Evolutionary conservation across 2,329 filamentous ascomycete genomes (phyloP).

Genomic region (Camptophora hylomeconis): DNA sequence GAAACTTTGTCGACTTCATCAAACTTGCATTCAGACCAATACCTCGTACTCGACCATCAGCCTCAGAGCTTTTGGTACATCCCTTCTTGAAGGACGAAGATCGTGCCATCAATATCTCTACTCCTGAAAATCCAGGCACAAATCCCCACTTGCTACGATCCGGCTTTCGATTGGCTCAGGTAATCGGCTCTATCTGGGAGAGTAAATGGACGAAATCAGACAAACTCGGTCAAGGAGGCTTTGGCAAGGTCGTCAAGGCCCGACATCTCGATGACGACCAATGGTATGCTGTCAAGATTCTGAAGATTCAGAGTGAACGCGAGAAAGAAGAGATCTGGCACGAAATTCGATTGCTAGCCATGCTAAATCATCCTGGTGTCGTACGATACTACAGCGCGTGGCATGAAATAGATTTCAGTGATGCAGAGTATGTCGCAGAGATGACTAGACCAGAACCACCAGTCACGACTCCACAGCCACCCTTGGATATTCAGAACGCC

Average conservation of each 20-base stretch:
- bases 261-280: constrained; percentile 87
- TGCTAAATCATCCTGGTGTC: constrained; percentile 75
- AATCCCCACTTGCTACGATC: neutral
- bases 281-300: constrained; percentile 94
- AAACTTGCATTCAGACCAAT: constrained; percentile 75
- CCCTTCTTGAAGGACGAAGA: constrained; percentile 12
- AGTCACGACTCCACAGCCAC: too few species aligned
- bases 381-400: constrained; percentile 93
- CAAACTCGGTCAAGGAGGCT: constrained; percentile 80
- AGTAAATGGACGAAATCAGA: constrained; percentile 88
- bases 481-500: too few species aligned
- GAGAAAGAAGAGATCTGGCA: constrained; percentile 53
- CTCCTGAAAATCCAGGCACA: neutral
- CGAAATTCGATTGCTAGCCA: constrained; percentile 79
- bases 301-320: constrained; percentile 65
- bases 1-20: constrained; percentile 72
- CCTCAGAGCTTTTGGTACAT: constrained; percentile 50
- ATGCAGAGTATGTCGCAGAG: too few species aligned
- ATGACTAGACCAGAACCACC: too few species aligned
- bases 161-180: too few species aligned
- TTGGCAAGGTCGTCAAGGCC: constrained; percentile 91
- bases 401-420: constrained; percentile 54
- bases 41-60: constrained; percentile 69
- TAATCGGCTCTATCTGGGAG: constrained; percentile 57
- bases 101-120: constrained; percentile 15